Percentiles rank a stretch among this genome's conserved stretches.
Conservation (phyloP, 495 filamentous ascomycete species). For the Aspergillus ostianus region DNA sequence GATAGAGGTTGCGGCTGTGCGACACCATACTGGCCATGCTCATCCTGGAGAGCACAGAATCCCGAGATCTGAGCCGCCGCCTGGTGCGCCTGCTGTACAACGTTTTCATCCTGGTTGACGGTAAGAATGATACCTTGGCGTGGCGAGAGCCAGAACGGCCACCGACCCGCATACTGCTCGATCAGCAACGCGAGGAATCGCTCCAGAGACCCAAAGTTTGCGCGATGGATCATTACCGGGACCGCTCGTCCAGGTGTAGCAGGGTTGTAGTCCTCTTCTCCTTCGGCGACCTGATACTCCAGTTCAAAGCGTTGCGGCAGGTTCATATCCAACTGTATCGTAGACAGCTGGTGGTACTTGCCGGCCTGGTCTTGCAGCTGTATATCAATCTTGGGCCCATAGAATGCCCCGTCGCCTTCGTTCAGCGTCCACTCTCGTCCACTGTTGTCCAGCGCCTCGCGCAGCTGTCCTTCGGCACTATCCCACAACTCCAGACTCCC, state of each 20-base stretch:
- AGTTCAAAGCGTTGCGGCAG: slow-evolving; percentile 80
- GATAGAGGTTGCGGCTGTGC: slow-evolving; percentile 38
- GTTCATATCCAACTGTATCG: slow-evolving; percentile 93
- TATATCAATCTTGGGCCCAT: slow-evolving; percentile 94
- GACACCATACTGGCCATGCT: slow-evolving; percentile 14
- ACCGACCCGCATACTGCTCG: slow-evolving; percentile 77
- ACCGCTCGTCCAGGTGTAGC: slow-evolving; percentile 63
- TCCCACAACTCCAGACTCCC: slow-evolving; percentile 81
- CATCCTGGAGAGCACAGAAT: slow-evolving; percentile 30
- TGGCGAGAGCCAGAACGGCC: slow-evolving; percentile 92
- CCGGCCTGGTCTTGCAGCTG: slow-evolving; percentile 78
- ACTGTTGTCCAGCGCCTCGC: slow-evolving; percentile 62
- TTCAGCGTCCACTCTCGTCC: slow-evolving; percentile 69
- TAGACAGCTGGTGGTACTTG: slow-evolving; percentile 89
- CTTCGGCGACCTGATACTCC: slow-evolving; percentile 58
- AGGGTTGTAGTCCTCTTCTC: slow-evolving; percentile 65
- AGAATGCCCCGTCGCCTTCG: slow-evolving; percentile 87
- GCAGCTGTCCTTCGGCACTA: slow-evolving; percentile 71
- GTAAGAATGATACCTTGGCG: slow-evolving; percentile 77
- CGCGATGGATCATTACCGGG: slow-evolving; percentile 86
- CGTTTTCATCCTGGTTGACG: slow-evolving; percentile 61
- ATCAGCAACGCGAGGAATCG: slow-evolving; percentile 84
- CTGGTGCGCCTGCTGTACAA: slow-evolving; percentile 56
- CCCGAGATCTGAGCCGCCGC: slow-evolving; percentile 38
- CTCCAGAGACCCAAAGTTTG: slow-evolving; percentile 84